Evolutionary conservation across 2,329 filamentous ascomycete species (phyloP).

Genomic region (Diaporthe australafricana): DNA sequence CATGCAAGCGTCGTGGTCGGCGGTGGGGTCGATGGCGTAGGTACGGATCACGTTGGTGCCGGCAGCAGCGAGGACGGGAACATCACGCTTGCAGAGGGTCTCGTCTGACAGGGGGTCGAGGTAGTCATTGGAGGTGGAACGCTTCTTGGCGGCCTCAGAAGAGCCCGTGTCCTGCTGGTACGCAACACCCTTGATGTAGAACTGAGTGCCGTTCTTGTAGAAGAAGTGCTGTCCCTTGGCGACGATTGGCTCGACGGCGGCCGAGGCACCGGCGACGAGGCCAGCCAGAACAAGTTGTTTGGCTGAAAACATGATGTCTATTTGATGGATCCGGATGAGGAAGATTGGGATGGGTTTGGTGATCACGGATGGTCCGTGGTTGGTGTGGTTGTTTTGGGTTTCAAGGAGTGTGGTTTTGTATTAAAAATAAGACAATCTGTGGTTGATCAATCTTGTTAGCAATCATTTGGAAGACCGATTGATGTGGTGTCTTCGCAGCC

Average conservation of each 20-base stretch:
- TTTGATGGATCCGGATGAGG: background rate
- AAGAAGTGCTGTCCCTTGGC: constrained; percentile 69
- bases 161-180: constrained; percentile 84
- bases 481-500: background rate
- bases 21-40: constrained; percentile 87
- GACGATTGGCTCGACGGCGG: constrained; percentile 36
- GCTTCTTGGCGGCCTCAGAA: constrained; percentile 57
- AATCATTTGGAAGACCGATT: background rate
- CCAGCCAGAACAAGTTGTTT: constrained; percentile 35
- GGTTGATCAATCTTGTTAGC: constrained; percentile 20
- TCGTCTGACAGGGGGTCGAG: constrained; percentile 84
- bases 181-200: constrained; percentile 91
- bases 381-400: background rate
- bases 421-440: constrained; percentile 33
- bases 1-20: constrained; percentile 89
- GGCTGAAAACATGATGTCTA: constrained; percentile 33
- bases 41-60: constrained; percentile 94
- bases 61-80: constrained; percentile 82
- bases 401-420: constrained; percentile 28
- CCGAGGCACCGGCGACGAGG: constrained; percentile 31
- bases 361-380: background rate
- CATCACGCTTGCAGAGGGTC: constrained; percentile 81
- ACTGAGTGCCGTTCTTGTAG: constrained; percentile 77
- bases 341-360: background rate
- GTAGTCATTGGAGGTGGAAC: constrained; percentile 68